Evolutionary conservation across 116 monocot genomes (phyloP).

Genomic region (Phalaenopsis hybrid): DNA sequence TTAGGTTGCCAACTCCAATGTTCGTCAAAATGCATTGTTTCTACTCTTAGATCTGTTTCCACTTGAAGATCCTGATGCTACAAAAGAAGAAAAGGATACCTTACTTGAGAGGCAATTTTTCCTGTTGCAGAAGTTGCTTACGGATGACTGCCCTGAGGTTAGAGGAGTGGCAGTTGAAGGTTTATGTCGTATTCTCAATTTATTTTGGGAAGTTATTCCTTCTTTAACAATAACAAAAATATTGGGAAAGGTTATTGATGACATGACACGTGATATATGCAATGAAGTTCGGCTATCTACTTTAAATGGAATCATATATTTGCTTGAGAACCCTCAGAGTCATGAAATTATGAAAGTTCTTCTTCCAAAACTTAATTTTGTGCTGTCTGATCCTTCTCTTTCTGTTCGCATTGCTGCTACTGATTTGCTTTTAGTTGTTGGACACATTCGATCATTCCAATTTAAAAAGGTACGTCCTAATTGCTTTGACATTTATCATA

Average conservation of each 20-base stretch:
- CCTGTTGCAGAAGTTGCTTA: constrained; percentile 69
- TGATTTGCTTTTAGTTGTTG: constrained; percentile 76
- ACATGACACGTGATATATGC: constrained; percentile 57
- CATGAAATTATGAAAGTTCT: constrained; percentile 89
- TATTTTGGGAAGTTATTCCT: constrained; percentile 97
- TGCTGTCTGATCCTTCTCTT: constrained; percentile 64
- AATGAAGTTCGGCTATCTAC: constrained; percentile 73
- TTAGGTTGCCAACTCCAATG: constrained; percentile 92
- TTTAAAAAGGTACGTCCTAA: constrained; percentile 56
- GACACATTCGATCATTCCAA: constrained; percentile 59
- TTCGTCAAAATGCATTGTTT: constrained; percentile 76
- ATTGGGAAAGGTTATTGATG: constrained; percentile 60
- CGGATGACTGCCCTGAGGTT: constrained; percentile 77
- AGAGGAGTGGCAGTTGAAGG: constrained; percentile 83
- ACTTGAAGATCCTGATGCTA: constrained; percentile 84
- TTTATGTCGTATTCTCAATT: constrained; percentile 70
- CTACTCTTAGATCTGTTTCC: constrained; percentile 90
- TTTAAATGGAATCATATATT: constrained; percentile 68
- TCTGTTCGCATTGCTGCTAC: constrained; percentile 60
- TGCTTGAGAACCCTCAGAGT: constrained; percentile 82
- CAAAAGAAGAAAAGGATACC: constrained; percentile 66
- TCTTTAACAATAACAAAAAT: constrained; percentile 65
- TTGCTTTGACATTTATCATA: background rate
- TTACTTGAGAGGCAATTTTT: constrained; percentile 81
- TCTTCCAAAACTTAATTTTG: constrained; percentile 58